A percentile compares a stretch with the other conserved stretches of the same genome.
Evolutionary conservation across 139 green algal species (phyloP).

Genomic region (Raphidocelis subcapitata): DNA sequence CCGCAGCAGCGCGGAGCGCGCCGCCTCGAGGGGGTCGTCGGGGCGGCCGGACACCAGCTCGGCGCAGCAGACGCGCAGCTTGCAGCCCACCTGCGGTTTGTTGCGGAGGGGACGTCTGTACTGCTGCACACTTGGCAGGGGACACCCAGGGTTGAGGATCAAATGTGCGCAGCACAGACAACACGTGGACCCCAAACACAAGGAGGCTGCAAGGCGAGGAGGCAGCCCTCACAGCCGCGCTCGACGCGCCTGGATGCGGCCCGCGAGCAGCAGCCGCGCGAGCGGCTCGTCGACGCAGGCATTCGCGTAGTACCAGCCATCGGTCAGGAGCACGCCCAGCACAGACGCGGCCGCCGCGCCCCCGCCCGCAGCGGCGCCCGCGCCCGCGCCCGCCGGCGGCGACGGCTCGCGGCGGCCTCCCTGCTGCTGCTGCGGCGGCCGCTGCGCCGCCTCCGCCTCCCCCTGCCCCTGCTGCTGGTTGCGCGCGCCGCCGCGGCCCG

Average conservation of each 20-base stretch:
- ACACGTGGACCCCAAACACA: too few relatives aligned
- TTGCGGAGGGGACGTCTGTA: background rate
- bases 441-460: background rate
- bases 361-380: background rate
- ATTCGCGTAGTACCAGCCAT: constrained; percentile 72
- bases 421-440: constrained; percentile 15
- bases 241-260: constrained; percentile 30
- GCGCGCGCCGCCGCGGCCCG: background rate
- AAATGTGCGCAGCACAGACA: too few relatives aligned
- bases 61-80: constrained; percentile 49
- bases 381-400: background rate
- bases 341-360: background rate
- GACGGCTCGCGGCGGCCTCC: background rate
- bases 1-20: constrained; percentile 19
- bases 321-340: constrained; percentile 55
- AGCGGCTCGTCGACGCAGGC: constrained; percentile 49
- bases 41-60: constrained; percentile 32
- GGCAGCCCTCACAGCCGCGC: background rate
- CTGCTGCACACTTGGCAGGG: background rate
- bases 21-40: constrained; percentile 41
- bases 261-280: constrained; percentile 16
- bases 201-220: too few relatives aligned
- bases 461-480: constrained; percentile 1
- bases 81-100: constrained; percentile 37
- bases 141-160: too few relatives aligned